Evolutionary conservation across 2,329 filamentous ascomycete species (phyloP), one percentile per base, ranked within the genome.

Genomic region (Apiospora arundinis): DNA sequence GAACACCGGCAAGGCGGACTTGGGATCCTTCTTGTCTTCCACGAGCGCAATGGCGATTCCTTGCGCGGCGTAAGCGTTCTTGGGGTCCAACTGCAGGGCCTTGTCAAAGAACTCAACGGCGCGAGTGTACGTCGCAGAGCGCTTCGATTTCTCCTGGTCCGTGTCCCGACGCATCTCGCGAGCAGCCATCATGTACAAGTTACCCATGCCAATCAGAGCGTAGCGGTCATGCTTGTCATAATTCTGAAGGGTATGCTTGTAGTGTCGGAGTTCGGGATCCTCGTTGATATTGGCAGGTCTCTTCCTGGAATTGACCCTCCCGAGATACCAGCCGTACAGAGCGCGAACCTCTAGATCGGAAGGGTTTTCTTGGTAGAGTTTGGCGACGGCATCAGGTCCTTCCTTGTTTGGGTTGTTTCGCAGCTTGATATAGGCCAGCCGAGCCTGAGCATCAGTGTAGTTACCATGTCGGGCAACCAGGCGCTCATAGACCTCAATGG

Each of bases 41-140:
- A 96, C 92, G 40, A 99, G 86, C 11, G 95, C 95, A 78, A 99
- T 98, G 18, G 94, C 96, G 74, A 99, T 91, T 73, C 97, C 96
- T 80, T 99, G 96, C 1, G 96, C 96, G 9, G 97, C 97, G 80
- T 97, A 97, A 0, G 96, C 95, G 76, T 98, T 99, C 83, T 92
- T 95, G 0, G 95, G 91, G 78, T 99, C 96, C n/a, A 99, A 85
- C 74, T 97, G 94, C 28, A 99, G 85, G 5, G 95, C 95, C 83
- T 99, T 99, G 80, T 98, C 96, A 77, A 98, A 99, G 83, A 99
- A 99, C 80, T 99, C 97, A 14, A 98, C 95, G 0, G 96, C 95
- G 75, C 95, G 95, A 79, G 92, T 91, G 80, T 98, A 99, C 73
- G 91, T 92, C 76, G 92, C 93, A 71, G 92, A 93, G 69, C 95